Evolutionary conservation across 441 rosid species (phyloP).

Genomic region (Flueggea neowawraea): DNA sequence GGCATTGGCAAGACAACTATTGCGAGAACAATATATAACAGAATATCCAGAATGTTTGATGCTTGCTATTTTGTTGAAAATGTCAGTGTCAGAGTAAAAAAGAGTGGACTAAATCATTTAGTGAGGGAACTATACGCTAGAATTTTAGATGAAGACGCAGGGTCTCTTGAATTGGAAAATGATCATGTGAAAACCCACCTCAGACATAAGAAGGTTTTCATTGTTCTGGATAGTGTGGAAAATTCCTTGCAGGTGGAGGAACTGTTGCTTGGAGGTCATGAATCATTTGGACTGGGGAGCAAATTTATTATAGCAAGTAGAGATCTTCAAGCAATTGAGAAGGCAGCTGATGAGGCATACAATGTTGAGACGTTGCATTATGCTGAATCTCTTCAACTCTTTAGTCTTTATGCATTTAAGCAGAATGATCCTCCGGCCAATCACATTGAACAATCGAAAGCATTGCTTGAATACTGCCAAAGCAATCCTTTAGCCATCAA

Average conservation of each 20-base stretch:
- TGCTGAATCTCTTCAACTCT: conserved; percentile 7
- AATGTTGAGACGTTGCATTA: not conserved
- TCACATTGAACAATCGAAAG: not conserved
- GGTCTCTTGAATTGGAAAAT: not conserved
- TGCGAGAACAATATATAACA: too few species aligned
- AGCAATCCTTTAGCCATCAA: conserved; percentile 20
- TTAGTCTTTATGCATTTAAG: conserved; percentile 9
- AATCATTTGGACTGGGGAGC: conserved; percentile 4
- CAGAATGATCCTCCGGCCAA: not conserved
- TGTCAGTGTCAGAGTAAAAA: too few species aligned
- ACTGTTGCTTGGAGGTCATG: not conserved
- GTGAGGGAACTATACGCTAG: too few species aligned
- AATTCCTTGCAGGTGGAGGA: not conserved
- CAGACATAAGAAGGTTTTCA: not conserved
- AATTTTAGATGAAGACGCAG: too few species aligned
- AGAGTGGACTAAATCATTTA: too few species aligned
- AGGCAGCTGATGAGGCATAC: not conserved
- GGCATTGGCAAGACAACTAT: too few species aligned
- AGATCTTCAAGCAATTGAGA: not conserved
- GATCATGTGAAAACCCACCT: not conserved
- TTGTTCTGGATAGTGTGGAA: not conserved
- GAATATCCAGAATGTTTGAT: too few species aligned
- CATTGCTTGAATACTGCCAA: not conserved
- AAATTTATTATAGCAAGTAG: conserved; percentile 5
- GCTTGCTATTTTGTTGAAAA: too few species aligned